A percentile compares a stretch with the other conserved stretches of the same genome.
Evolutionary conservation across 495 filamentous ascomycete species (phyloP).

Genomic region (Cenococcum geophilum): DNA sequence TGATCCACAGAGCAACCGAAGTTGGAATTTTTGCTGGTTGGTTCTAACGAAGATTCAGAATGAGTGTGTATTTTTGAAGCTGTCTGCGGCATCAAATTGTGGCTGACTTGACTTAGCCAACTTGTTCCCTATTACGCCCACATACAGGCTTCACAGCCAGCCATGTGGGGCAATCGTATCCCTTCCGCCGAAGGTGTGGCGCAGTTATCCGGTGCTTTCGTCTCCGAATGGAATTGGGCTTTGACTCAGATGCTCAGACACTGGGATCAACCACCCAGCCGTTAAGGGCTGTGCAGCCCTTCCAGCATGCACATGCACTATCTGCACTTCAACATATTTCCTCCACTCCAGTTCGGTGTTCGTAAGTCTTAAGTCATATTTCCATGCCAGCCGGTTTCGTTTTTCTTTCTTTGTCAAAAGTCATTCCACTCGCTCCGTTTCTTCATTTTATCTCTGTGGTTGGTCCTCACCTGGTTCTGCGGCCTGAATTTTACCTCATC

Average conservation of each 20-base stretch:
- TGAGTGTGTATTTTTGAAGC: slow-evolving; percentile 38
- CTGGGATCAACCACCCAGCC: slow-evolving; percentile 54
- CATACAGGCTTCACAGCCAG: slow-evolving; percentile 53
- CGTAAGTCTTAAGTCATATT: neutral
- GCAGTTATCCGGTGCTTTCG: slow-evolving; percentile 58
- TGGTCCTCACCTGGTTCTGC: neutral
- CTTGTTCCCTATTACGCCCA: slow-evolving; percentile 56
- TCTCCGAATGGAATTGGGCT: slow-evolving; percentile 62
- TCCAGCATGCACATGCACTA: neutral
- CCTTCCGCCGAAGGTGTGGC: slow-evolving; percentile 51
- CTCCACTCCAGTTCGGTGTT: neutral
- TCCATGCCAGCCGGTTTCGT: neutral
- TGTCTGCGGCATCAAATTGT: neutral
- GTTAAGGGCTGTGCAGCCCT: neutral
- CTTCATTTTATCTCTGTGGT: neutral
- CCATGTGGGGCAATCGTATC: slow-evolving; percentile 64
- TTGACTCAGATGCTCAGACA: slow-evolving; percentile 61
- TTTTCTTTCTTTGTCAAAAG: neutral
- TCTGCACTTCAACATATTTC: neutral
- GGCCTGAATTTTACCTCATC: neutral
- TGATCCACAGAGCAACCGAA: slow-evolving; percentile 59
- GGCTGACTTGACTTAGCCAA: slow-evolving; percentile 40
- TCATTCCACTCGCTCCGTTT: neutral
- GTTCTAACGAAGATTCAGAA: slow-evolving; percentile 61
- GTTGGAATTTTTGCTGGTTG: slow-evolving; percentile 76